A percentile compares a stretch with the other conserved stretches of the same genome.
Conservation (phyloP, 108 stramenopile species). For the Cyclotella sp. region DNA sequence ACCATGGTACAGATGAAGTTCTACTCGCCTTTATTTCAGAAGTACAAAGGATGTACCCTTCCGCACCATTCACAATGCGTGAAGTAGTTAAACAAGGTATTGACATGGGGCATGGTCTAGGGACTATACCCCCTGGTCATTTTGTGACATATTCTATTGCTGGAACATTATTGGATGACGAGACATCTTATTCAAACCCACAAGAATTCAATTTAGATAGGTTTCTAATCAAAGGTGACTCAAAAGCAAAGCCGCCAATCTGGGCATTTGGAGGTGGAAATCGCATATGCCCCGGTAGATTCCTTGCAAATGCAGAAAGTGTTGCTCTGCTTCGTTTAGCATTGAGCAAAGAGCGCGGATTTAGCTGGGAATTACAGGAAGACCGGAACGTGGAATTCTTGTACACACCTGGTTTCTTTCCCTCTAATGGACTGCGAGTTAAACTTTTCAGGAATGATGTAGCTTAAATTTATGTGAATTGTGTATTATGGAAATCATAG, state of each 20-base stretch:
- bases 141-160: slow-evolving; percentile 39
- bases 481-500: no score
- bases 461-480: no score
- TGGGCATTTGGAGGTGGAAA: slow-evolving; percentile 46
- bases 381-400: slow-evolving; percentile 37
- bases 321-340: slow-evolving; percentile 25
- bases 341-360: slow-evolving; percentile 10
- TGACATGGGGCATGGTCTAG: slow-evolving; percentile 29
- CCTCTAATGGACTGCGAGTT: slow-evolving; percentile 25
- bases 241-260: neutral
- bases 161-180: slow-evolving; percentile 35
- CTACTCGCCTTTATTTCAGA: slow-evolving; percentile 30
- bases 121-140: slow-evolving; percentile 30
- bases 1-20: neutral
- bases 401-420: slow-evolving; percentile 50
- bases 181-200: slow-evolving; percentile 20
- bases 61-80: slow-evolving; percentile 52
- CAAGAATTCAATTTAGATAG: slow-evolving; percentile 24
- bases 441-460: slow-evolving; percentile 9
- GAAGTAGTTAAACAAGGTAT: slow-evolving; percentile 23
- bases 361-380: slow-evolving; percentile 35
- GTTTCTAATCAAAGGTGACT: slow-evolving; percentile 12
- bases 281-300: slow-evolving; percentile 48
- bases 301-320: slow-evolving; percentile 30
- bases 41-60: slow-evolving; percentile 37